These are phyloP conservation scores for Thalassiosira profunda DNA, from an alignment of 108 stramenopile species.

Conservation along the genomic window DNA sequence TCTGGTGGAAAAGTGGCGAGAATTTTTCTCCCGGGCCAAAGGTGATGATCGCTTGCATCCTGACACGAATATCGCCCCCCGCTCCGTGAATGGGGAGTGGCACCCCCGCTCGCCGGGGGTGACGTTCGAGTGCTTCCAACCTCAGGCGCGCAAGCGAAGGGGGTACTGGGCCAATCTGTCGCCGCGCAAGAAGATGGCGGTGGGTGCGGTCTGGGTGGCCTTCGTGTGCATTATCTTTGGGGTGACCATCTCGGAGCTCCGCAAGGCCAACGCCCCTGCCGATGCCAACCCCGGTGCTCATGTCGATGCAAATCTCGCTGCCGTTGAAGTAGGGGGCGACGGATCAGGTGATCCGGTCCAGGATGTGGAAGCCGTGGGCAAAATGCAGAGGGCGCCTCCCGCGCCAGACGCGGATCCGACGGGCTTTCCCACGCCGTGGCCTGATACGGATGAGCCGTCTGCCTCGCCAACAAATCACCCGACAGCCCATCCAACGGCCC, in stretches of 20 bases:
- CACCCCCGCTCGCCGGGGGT: constrained; percentile 6
- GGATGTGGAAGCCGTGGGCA: too few species aligned
- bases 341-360: too few species aligned
- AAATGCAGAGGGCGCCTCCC: not conserved
- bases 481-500: not conserved
- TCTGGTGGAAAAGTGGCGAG: constrained; percentile 25
- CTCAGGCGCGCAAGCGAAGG: constrained; percentile 5
- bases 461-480: not conserved
- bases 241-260: constrained; percentile 27
- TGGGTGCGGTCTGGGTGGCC: constrained; percentile 29
- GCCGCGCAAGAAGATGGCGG: constrained; percentile 10
- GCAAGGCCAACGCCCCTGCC: constrained; percentile 1
- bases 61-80: constrained; percentile 39
- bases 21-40: not conserved
- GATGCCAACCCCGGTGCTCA: not conserved
- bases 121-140: constrained; percentile 13
- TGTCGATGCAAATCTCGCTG: too few species aligned
- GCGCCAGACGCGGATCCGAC: not conserved
- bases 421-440: too few species aligned
- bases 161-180: constrained; percentile 9
- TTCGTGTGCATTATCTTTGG: constrained; percentile 36
- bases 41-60: not conserved
- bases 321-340: too few species aligned
- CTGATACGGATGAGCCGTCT: not conserved
- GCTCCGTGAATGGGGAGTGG: constrained; percentile 8